These are phyloP conservation scores for Panicum miliaceum DNA, from an alignment of 176 grass and related monocot species.

Conservation along the genomic window DNA sequence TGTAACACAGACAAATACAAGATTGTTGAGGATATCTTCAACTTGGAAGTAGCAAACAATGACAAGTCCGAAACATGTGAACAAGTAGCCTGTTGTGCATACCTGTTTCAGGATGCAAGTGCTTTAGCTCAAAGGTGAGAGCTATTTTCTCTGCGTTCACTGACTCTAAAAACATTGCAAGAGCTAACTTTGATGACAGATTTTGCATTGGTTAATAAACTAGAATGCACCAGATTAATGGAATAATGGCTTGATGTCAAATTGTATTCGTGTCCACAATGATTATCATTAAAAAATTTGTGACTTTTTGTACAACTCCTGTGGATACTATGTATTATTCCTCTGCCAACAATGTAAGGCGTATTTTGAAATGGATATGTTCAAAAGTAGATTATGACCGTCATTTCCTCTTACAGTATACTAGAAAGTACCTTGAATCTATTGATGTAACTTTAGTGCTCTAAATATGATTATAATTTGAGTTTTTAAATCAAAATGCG, in stretches of 20 bases:
- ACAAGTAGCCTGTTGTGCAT: constrained; percentile 66
- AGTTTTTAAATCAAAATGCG: neutral
- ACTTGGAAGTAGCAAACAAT: constrained; percentile 52
- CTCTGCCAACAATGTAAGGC: too few relatives aligned
- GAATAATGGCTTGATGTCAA: neutral
- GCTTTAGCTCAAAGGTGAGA: constrained; percentile 65
- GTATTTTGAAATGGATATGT: too few relatives aligned
- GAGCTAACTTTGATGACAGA: constrained; percentile 23
- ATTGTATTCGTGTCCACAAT: neutral
- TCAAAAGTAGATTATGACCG: too few relatives aligned
- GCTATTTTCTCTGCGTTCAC: constrained; percentile 22
- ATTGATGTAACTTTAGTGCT: too few relatives aligned
- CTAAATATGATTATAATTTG: too few relatives aligned
- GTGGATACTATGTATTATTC: neutral
- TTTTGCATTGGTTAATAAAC: constrained; percentile 21
- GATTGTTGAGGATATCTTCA: constrained; percentile 60
- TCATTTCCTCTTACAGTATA: too few relatives aligned
- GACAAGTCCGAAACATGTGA: constrained; percentile 70
- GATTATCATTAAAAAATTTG: neutral
- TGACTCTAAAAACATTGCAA: constrained; percentile 25
- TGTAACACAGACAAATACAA: constrained; percentile 37
- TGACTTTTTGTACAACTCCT: constrained; percentile 8
- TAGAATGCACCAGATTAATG: neutral
- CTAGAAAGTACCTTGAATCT: too few relatives aligned
- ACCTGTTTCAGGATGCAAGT: constrained; percentile 65